Percentiles rank a stretch among this genome's conserved stretches.
Conservation (phyloP, 371 early-diverging fungal genomes). For the Nematocida ironsii region DNA sequence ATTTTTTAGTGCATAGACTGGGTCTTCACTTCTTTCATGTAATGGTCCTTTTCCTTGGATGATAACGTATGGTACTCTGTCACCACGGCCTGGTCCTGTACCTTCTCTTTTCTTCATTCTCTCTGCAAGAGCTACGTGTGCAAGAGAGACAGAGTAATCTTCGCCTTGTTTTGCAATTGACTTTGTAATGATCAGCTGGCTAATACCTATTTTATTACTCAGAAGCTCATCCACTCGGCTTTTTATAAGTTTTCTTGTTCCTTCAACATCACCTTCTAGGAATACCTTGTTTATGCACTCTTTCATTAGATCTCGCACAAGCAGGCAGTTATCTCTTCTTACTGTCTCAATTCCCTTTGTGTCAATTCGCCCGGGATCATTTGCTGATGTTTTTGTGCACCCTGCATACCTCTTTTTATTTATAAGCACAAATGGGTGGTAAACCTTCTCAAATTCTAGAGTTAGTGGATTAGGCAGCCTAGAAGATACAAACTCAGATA, state of each 20-base stretch:
- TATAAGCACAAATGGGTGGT: constrained; percentile 92
- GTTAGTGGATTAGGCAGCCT: constrained; percentile 88
- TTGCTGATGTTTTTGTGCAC: constrained; percentile 74
- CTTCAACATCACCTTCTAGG: constrained; percentile 82
- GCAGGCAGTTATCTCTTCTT: constrained; percentile 90
- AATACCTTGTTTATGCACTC: constrained; percentile 84
- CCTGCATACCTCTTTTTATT: constrained; percentile 99
- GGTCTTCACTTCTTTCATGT: constrained; percentile 97
- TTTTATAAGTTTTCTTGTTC: constrained; percentile 83
- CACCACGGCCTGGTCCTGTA: constrained; percentile 83
- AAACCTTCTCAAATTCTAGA: constrained; percentile 97
- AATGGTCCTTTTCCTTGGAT: constrained; percentile 81
- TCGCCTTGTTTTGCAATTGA: constrained; percentile 80
- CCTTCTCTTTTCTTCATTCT: constrained; percentile 90
- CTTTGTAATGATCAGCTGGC: constrained; percentile 94
- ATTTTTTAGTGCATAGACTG: constrained; percentile 93
- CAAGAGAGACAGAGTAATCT: constrained; percentile 90
- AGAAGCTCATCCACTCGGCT: constrained; percentile 83
- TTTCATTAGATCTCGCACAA: constrained; percentile 87
- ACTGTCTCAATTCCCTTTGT: constrained; percentile 99
- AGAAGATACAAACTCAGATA: constrained; percentile 78
- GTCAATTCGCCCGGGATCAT: constrained; percentile 87
- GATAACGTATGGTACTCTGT: constrained; percentile 98
- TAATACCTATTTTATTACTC: constrained; percentile 90
- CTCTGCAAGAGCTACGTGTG: constrained; percentile 91